A percentile compares a stretch with the other conserved stretches of the same genome.
Conservation (phyloP, 2,329 filamentous ascomycete genomes). For the Ophiostoma tasmaniense region DNA sequence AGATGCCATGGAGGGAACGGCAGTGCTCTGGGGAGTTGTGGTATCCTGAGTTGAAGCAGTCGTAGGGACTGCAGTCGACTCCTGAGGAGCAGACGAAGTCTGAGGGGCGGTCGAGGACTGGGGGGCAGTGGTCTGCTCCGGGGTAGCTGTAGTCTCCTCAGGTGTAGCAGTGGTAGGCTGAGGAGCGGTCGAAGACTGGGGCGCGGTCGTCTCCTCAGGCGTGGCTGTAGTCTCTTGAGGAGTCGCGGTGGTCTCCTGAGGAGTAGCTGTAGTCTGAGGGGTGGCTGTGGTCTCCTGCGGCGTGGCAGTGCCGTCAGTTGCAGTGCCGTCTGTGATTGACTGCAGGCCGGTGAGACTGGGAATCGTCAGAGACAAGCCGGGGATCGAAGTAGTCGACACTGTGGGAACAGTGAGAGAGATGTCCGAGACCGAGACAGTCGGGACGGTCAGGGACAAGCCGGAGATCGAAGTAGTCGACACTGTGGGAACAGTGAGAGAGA, state of each 20-base stretch:
- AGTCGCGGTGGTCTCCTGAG: too few relatives aligned
- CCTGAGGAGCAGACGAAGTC: not conserved
- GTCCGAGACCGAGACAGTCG: not conserved
- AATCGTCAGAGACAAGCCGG: not conserved
- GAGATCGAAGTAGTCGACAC: not conserved
- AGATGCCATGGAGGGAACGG: not conserved
- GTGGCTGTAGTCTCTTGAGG: not conserved
- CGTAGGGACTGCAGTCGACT: too few relatives aligned
- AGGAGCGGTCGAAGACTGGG: too few relatives aligned
- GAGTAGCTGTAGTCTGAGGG: not conserved
- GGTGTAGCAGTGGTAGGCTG: too few relatives aligned
- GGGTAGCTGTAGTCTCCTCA: not conserved
- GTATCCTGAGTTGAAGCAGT: not conserved
- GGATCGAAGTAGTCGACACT: not conserved
- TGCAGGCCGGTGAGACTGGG: not conserved
- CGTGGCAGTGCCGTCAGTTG: too few relatives aligned
- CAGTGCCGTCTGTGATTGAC: not conserved
- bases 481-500: not conserved
- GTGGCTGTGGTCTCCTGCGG: too few relatives aligned
- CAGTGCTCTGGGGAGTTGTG: not conserved
- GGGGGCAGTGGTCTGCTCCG: not conserved
- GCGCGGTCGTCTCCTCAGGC: not conserved
- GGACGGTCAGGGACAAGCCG: not conserved
- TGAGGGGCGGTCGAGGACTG: too few relatives aligned
- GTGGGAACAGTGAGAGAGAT: not conserved